Conservation (phyloP, 345 rosid genomes). For the Rhizophora mangle region DNA sequence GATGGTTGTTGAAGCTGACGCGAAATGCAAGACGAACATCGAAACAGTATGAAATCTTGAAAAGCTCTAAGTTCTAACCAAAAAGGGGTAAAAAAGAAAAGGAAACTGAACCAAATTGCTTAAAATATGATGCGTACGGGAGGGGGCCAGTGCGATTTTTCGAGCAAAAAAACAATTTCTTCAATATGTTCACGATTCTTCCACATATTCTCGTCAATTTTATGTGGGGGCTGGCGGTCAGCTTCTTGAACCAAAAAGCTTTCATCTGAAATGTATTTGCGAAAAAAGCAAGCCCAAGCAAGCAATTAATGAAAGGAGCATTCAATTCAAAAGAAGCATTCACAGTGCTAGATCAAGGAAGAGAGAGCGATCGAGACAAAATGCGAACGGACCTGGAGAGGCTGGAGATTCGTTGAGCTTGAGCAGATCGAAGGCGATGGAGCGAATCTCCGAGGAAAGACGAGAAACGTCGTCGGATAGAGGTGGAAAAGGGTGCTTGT, state of each 20-base stretch:
- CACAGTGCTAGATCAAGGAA: neutral
- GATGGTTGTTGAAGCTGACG: slow-evolving; percentile 63
- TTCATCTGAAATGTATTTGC: slow-evolving; percentile 39
- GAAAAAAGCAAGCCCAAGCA: neutral
- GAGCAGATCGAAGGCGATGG: slow-evolving; percentile 52
- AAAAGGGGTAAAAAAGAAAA: neutral
- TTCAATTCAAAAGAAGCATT: neutral
- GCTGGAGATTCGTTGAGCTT: slow-evolving; percentile 45
- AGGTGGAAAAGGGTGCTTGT: slow-evolving; percentile 64
- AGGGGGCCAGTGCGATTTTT: slow-evolving; percentile 62
- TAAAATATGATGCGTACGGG: slow-evolving; percentile 31
- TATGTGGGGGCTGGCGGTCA: slow-evolving; percentile 62
- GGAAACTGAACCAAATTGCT: neutral
- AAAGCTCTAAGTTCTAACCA: neutral
- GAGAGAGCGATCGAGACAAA: neutral
- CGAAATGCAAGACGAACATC: neutral
- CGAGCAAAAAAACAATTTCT: slow-evolving; percentile 72
- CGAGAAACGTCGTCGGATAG: slow-evolving; percentile 66
- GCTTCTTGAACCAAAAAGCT: slow-evolving; percentile 54
- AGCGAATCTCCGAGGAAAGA: slow-evolving; percentile 61
- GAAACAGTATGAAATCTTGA: neutral
- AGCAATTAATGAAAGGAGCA: neutral
- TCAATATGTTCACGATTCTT: slow-evolving; percentile 88
- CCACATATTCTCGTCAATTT: slow-evolving; percentile 98
- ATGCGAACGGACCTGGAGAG: slow-evolving; percentile 47